Conservation (phyloP, 768 basidiomycete species). For the Termitomyces sp. region DNA sequence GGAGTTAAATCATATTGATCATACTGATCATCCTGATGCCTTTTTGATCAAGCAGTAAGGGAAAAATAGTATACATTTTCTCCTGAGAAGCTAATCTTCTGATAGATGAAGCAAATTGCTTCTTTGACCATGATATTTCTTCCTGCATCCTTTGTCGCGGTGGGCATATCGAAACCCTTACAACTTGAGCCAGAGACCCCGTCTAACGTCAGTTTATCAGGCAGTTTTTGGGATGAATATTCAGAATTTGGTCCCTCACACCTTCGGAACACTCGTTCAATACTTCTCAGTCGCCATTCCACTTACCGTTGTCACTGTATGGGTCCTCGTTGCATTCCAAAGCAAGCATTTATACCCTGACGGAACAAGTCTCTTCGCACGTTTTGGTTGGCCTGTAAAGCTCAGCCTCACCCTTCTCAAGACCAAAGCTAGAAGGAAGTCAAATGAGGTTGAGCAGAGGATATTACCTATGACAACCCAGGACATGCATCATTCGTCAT, state of each 20-base stretch:
- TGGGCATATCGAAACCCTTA: conserved; percentile 15
- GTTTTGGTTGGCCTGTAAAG: conserved; percentile 29
- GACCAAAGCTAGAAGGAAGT: no score
- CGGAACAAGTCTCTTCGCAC: conserved; percentile 19
- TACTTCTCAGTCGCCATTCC: conserved; percentile 38
- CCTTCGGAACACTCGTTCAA: conserved; percentile 30
- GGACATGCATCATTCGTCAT: no score
- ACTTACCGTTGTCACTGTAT: conserved; percentile 43
- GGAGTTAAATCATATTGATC: not conserved
- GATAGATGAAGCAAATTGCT: conserved; percentile 49
- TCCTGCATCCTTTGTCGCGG: conserved; percentile 49
- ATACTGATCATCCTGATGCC: not conserved
- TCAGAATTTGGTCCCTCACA: conserved; percentile 28
- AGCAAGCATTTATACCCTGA: conserved; percentile 30
- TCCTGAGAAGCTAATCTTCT: not conserved
- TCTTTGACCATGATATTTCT: conserved; percentile 60
- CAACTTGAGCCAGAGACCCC: not conserved
- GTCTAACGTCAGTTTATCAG: conserved; percentile 19
- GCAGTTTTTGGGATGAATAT: conserved; percentile 59
- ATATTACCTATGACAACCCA: not conserved
- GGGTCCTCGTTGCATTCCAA: conserved; percentile 53
- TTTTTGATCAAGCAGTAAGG: conserved; percentile 16
- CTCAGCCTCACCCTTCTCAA: conserved; percentile 11
- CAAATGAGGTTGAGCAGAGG: not conserved
- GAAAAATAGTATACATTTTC: not conserved